Percentiles rank a stretch among this genome's conserved stretches.
Evolutionary conservation across 2,329 filamentous ascomycete species (phyloP).

Genomic region (Phaeosphaeriaceae sp.): DNA sequence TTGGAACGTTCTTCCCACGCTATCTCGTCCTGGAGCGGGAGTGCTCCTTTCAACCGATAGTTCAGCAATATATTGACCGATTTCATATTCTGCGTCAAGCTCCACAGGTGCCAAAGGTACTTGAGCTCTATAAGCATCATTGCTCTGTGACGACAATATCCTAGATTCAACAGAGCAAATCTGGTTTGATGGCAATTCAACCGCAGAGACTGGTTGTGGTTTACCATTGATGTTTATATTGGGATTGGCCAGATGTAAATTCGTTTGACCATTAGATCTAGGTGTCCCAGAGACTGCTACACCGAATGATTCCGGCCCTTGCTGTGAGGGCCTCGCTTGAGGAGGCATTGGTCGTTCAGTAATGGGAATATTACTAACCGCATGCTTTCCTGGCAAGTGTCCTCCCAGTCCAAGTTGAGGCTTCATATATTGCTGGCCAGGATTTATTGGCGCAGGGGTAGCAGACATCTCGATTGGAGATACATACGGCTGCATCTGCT

Average conservation of each 20-base stretch:
- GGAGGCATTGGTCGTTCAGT: constrained; percentile 1
- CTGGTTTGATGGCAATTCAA: not conserved
- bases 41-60: constrained; percentile 22
- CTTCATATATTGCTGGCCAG: constrained; percentile 6
- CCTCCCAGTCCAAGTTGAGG: constrained; percentile 10
- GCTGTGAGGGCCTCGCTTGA: not conserved
- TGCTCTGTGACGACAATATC: no score
- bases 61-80: constrained; percentile 20
- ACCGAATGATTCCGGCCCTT: not conserved
- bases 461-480: not conserved
- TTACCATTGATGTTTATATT: not conserved
- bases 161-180: no score
- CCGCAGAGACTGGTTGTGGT: not conserved
- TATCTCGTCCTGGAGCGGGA: constrained; percentile 2
- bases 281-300: constrained; percentile 3
- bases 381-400: not conserved
- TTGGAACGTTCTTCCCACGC: not conserved
- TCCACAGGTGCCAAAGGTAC: constrained; percentile 10
- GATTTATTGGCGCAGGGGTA: not conserved
- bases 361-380: not conserved
- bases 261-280: not conserved
- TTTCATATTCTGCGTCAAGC: constrained; percentile 12
- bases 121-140: not conserved
- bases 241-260: constrained; percentile 3
- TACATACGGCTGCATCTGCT: not conserved